These are phyloP conservation scores for Stromatinia cepivora DNA, from an alignment of 2,329 filamentous ascomycete genomes.

Conservation along the genomic window DNA sequence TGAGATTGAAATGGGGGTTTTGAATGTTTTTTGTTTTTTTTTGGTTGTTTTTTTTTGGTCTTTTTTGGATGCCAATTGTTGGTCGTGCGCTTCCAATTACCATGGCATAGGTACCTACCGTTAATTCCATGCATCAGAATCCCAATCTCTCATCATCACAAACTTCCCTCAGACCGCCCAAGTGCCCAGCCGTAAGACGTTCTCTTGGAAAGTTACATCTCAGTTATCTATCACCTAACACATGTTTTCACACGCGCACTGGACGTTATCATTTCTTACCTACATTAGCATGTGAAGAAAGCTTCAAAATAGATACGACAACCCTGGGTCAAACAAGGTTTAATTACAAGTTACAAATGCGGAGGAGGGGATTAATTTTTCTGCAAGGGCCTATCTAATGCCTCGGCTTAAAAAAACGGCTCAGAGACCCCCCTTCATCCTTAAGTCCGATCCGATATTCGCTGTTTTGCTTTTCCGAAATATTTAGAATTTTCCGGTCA, in stretches of 20 bases:
- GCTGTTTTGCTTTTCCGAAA: not conserved
- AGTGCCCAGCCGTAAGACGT: constrained; percentile 2
- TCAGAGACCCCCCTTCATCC: constrained; percentile 2
- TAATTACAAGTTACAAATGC: not conserved
- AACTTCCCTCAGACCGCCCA: not conserved
- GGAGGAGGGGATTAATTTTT: constrained; percentile 8
- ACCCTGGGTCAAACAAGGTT: not conserved
- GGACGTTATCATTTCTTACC: not conserved
- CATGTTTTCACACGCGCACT: not conserved
- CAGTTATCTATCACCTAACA: not conserved
- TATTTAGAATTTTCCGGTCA: not conserved
- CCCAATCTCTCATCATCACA: not conserved
- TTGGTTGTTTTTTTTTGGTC: too few relatives aligned
- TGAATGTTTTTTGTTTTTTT: not conserved
- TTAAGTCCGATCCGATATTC: constrained; percentile 2
- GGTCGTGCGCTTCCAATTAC: not conserved
- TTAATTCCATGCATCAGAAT: not conserved
- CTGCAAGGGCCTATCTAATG: not conserved
- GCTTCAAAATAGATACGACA: not conserved
- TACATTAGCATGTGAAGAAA: constrained; percentile 6
- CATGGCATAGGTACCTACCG: not conserved
- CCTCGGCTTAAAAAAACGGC: not conserved
- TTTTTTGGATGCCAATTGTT: not conserved
- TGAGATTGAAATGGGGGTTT: not conserved
- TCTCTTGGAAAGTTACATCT: not conserved